These are phyloP conservation scores for Cucurbita maxima DNA, from an alignment of 306 rosid genomes.

Conservation along the genomic window DNA sequence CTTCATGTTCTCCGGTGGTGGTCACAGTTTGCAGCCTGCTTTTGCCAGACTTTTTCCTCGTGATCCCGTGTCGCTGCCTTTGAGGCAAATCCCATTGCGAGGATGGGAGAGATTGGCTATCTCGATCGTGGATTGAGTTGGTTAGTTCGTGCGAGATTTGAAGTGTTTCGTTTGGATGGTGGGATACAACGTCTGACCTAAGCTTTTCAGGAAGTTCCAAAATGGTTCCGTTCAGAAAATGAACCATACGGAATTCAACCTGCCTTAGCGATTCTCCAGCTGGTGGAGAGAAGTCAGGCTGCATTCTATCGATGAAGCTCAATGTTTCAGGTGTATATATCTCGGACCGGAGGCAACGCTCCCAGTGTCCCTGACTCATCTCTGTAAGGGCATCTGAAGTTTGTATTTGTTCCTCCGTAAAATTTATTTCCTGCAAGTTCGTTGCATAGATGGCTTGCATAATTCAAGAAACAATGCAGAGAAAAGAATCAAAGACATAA, in stretches of 20 bases:
- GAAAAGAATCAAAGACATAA: not conserved
- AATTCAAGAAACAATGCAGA: not conserved
- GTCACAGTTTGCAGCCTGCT: slow-evolving; percentile 88
- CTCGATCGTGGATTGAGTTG: slow-evolving; percentile 60
- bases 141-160: slow-evolving; percentile 41
- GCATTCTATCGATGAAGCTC: slow-evolving; percentile 54
- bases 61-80: slow-evolving; percentile 56
- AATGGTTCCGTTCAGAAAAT: slow-evolving; percentile 57
- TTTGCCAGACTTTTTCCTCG: slow-evolving; percentile 78
- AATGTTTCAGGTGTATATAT: slow-evolving; percentile 60
- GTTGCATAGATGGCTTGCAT: not conserved
- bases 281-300: slow-evolving; percentile 88
- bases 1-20: slow-evolving; percentile 54
- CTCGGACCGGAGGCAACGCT: slow-evolving; percentile 84
- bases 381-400: slow-evolving; percentile 60
- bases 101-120: slow-evolving; percentile 36
- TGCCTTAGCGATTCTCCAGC: slow-evolving; percentile 92
- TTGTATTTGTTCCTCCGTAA: slow-evolving; percentile 64
- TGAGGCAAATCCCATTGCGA: slow-evolving; percentile 53
- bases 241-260: slow-evolving; percentile 79
- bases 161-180: slow-evolving; percentile 51
- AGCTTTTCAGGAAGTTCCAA: slow-evolving; percentile 64
- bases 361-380: slow-evolving; percentile 98
- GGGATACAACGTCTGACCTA: slow-evolving; percentile 36
- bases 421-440: slow-evolving; percentile 49